phyloP scores from a whole-genome alignment of 805 yeast species.

The Kregervanrija delftensis region DNA sequence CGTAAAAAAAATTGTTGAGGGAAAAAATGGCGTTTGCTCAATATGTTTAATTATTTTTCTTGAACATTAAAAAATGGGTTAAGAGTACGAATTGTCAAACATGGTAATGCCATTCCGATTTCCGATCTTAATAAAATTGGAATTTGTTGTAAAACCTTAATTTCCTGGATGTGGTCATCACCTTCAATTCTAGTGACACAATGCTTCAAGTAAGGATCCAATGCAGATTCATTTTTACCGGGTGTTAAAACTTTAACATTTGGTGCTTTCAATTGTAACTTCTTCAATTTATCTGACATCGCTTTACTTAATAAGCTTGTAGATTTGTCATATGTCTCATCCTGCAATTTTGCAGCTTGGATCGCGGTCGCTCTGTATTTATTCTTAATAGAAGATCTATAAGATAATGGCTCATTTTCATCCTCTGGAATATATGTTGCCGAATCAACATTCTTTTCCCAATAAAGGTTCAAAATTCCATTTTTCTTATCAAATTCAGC shows the following conservation, averaged over 20 bases:
- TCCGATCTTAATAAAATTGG: constrained; percentile 88
- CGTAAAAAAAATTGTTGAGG: background rate
- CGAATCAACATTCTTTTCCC: constrained; percentile 91
- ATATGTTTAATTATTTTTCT: constrained; percentile 7
- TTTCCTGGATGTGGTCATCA: constrained; percentile 67
- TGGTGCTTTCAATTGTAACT: constrained; percentile 34
- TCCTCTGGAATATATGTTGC: constrained; percentile 91
- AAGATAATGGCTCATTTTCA: constrained; percentile 70
- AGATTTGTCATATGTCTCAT: constrained; percentile 26
- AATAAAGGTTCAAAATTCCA: constrained; percentile 70
- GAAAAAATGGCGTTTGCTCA: background rate
- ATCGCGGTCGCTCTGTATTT: constrained; percentile 65
- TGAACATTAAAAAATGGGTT: constrained; percentile 60
- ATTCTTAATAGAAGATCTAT: constrained; percentile 71
- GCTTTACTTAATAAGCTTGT: constrained; percentile 31
- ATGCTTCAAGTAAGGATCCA: constrained; percentile 52
- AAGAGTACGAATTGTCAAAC: constrained; percentile 83
- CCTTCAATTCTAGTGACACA: constrained; percentile 57
- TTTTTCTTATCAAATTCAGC: constrained; percentile 80
- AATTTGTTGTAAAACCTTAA: constrained; percentile 66
- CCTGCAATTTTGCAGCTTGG: constrained; percentile 62
- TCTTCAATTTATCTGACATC: constrained; percentile 41
- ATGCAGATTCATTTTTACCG: constrained; percentile 25
- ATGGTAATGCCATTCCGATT: constrained; percentile 92
- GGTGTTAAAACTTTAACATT: constrained; percentile 7